Evolutionary conservation across 768 basidiomycete species (phyloP).

Genomic region (Trametes coccinea): DNA sequence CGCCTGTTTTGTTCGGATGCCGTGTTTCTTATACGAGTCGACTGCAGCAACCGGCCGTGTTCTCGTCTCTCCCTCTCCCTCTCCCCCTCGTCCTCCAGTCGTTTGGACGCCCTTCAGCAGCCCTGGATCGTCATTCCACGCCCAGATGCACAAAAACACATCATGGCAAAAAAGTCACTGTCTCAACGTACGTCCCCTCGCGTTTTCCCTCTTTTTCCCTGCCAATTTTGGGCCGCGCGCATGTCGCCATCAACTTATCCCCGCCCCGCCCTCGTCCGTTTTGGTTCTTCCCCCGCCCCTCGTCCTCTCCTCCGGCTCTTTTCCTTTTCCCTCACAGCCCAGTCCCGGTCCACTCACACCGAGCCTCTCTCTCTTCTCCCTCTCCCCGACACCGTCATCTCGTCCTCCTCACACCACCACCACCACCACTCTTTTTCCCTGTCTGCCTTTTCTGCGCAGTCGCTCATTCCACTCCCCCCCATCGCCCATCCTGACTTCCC

Average conservation of each 20-base stretch:
- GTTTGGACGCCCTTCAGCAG: conserved; percentile 8
- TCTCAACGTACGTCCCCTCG: conserved; percentile 20
- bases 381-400: neutral
- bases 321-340: conserved; percentile 2
- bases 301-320: conserved; percentile 10
- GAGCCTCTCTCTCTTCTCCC: neutral
- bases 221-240: neutral
- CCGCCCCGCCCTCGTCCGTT: conserved; percentile 10
- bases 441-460: neutral
- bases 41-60: too few species aligned
- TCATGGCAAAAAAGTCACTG: conserved; percentile 29
- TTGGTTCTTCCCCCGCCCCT: conserved; percentile 5
- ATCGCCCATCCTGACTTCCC: conserved; percentile 5
- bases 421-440: neutral
- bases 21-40: neutral
- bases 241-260: conserved; percentile 7
- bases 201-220: conserved; percentile 3
- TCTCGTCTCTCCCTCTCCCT: conserved; percentile 14
- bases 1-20: conserved; percentile 1
- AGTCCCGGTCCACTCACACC: neutral
- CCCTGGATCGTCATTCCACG: conserved; percentile 24
- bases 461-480: neutral
- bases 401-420: neutral
- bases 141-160: conserved; percentile 26
- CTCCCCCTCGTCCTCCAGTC: neutral